Conservation (phyloP, 2,329 filamentous ascomycete species). For the Gaeumannomyces sp. region DNA sequence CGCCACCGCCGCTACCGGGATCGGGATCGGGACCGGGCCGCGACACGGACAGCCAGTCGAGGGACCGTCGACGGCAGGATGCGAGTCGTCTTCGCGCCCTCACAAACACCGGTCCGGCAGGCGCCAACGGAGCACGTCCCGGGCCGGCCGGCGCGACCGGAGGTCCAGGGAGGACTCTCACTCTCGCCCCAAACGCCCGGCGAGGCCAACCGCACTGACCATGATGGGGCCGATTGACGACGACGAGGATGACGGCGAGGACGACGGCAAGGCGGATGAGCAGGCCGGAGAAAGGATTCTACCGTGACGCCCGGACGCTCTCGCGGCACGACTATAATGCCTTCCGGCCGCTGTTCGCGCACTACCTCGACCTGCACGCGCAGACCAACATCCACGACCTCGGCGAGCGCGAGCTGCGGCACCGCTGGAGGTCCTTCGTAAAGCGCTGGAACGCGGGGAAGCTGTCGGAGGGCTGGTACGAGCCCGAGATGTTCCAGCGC, state of each 20-base stretch:
- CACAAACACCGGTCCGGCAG: constrained; percentile 1
- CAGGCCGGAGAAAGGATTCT: constrained; percentile 32
- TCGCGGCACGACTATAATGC: constrained; percentile 60
- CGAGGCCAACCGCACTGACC: constrained; percentile 4
- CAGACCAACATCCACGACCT: constrained; percentile 61
- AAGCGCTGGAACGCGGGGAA: constrained; percentile 88
- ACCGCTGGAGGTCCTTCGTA: constrained; percentile 90
- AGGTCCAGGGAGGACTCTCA: constrained; percentile 18
- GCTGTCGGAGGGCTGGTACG: constrained; percentile 89
- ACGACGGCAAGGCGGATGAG: constrained; percentile 21
- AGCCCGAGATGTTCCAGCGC: constrained; percentile 58
- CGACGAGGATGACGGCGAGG: constrained; percentile 23
- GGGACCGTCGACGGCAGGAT: constrained; percentile 1
- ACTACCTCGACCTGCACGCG: constrained; percentile 88
- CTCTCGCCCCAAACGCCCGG: not conserved
- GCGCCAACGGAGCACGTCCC: constrained; percentile 35
- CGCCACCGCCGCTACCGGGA: not conserved
- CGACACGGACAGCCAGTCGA: not conserved
- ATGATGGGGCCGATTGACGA: constrained; percentile 6
- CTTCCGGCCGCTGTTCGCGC: constrained; percentile 68
- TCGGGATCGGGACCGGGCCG: not conserved
- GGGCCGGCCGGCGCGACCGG: constrained; percentile 31
- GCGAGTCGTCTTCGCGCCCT: not conserved
- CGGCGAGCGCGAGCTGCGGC: constrained; percentile 67
- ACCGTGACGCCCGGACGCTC: constrained; percentile 60